Percentiles rank a stretch among this genome's conserved stretches.
These are phyloP conservation scores for Buddleja alternifolia DNA, from an alignment of 257 asterid species.

Conservation along the genomic window DNA sequence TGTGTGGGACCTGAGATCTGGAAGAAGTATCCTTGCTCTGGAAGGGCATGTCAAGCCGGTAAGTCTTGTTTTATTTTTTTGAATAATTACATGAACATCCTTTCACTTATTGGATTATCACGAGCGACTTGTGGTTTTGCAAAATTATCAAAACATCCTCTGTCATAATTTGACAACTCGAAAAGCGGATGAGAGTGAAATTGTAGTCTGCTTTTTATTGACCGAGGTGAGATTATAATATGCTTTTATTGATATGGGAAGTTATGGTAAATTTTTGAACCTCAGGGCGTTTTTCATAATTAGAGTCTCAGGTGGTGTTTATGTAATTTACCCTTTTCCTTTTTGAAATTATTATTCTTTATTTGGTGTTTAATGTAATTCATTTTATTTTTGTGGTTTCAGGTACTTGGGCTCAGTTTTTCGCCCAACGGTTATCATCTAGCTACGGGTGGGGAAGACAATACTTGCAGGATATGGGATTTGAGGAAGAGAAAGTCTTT, in stretches of 20 bases:
- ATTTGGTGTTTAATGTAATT: background rate
- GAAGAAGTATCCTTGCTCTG: constrained; percentile 85
- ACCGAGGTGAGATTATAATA: no score
- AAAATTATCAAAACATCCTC: no score
- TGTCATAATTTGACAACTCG: no score
- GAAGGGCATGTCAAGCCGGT: constrained; percentile 98
- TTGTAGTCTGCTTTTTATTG: no score
- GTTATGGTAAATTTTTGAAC: no score
- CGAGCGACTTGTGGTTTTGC: no score
- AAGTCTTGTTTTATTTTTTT: constrained; percentile 20
- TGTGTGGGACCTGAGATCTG: constrained; percentile 95
- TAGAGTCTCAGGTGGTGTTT: no score
- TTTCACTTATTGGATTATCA: no score
- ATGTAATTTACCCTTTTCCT: background rate
- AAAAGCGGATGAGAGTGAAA: no score
- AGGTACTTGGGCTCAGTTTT: constrained; percentile 85
- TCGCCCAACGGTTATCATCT: constrained; percentile 95
- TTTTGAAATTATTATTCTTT: constrained; percentile 16
- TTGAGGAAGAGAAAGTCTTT: constrained; percentile 77
- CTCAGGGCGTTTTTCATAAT: no score
- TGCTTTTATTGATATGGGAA: no score
- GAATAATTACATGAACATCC: no score
- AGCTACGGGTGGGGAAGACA: constrained; percentile 97
- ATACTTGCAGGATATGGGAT: constrained; percentile 96
- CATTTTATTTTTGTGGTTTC: constrained; percentile 27